phyloP scores from a whole-genome alignment of 108 stramenopile genomes.

The Cylindrotheca fusiformis region DNA sequence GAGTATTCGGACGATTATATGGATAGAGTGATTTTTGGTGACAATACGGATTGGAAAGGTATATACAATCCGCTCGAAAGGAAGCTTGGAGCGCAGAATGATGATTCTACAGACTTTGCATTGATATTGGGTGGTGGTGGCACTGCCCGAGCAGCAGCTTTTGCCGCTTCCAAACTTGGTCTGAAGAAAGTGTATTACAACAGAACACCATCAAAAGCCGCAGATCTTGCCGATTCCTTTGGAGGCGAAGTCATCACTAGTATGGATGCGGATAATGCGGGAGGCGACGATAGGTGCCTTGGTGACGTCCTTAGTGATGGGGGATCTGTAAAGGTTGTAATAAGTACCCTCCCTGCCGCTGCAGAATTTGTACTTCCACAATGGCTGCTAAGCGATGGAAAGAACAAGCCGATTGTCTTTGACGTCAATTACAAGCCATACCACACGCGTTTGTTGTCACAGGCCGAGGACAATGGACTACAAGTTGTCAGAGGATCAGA shows the following conservation, averaged over 20 bases:
- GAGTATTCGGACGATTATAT: constrained; percentile 35
- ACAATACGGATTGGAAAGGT: constrained; percentile 99
- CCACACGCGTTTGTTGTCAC: constrained; percentile 79
- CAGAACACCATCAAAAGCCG: constrained; percentile 89
- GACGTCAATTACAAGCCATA: constrained; percentile 98
- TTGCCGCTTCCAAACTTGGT: constrained; percentile 77
- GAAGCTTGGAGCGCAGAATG: constrained; percentile 46
- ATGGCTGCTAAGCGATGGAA: constrained; percentile 50
- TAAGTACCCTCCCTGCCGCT: constrained; percentile 92
- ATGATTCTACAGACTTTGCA: constrained; percentile 39
- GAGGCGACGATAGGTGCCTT: constrained; percentile 20
- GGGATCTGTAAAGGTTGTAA: constrained; percentile 64
- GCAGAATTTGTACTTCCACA: constrained; percentile 87
- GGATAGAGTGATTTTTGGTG: constrained; percentile 76
- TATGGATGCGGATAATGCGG: constrained; percentile 41
- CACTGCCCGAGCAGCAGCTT: constrained; percentile 95
- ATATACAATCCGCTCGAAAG: constrained; percentile 88
- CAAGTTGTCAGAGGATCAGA: constrained; percentile 92
- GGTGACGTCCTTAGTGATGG: constrained; percentile 29
- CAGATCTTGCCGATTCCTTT: constrained; percentile 84
- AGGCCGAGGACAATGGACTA: constrained; percentile 80
- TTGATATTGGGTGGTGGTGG: constrained; percentile 97
- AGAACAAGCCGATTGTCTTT: constrained; percentile 59
- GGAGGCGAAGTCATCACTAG: constrained; percentile 76
- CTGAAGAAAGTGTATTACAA: constrained; percentile 90